Evolutionary conservation across 2,329 filamentous ascomycete genomes (phyloP).

Genomic region (Colletotrichum eremochloae): DNA sequence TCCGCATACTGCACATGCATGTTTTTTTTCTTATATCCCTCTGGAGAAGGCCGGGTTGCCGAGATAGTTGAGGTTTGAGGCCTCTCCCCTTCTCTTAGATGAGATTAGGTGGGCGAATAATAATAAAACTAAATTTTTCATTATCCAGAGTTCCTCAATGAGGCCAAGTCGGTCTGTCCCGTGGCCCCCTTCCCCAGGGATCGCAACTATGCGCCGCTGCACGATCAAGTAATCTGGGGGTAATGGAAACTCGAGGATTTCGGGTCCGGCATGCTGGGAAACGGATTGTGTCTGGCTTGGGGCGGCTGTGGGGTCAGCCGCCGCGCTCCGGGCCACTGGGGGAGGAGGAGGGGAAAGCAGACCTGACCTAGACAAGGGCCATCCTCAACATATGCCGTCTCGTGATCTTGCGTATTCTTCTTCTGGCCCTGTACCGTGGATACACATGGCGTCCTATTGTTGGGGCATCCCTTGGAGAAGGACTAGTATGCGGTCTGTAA

Average conservation of each 20-base stretch:
- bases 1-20: not conserved
- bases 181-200: conserved; percentile 24
- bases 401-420: conserved; percentile 35
- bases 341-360: not conserved
- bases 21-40: not conserved
- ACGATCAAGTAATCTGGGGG: conserved; percentile 45
- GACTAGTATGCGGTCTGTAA: not conserved
- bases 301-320: conserved; percentile 40
- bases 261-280: conserved; percentile 23
- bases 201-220: conserved; percentile 29
- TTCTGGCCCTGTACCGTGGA: conserved; percentile 5
- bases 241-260: conserved; percentile 42
- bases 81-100: not conserved
- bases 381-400: conserved; percentile 38
- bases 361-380: conserved; percentile 25
- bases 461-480: conserved; percentile 5
- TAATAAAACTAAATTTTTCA: conserved; percentile 25
- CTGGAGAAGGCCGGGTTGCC: not conserved
- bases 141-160: conserved; percentile 21
- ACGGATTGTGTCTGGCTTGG: not conserved
- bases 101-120: not conserved
- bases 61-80: not conserved
- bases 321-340: conserved; percentile 39
- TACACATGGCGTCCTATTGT: not conserved
- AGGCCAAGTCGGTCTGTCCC: conserved; percentile 42